These are phyloP conservation scores for Ephemerocybe angulata DNA, from an alignment of 768 basidiomycete genomes.

Conservation along the genomic window DNA sequence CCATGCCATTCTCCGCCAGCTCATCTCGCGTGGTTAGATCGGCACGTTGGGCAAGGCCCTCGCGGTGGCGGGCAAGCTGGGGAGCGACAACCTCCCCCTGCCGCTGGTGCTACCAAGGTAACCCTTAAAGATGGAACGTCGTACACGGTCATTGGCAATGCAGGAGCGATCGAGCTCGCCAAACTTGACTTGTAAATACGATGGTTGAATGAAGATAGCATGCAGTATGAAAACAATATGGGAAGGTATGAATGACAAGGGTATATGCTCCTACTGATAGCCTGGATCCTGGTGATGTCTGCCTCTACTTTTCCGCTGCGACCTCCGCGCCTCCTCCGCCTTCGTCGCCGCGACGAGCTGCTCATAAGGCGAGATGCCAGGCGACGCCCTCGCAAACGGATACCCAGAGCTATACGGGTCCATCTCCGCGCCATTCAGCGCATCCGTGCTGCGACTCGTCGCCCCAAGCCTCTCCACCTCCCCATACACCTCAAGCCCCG, in stretches of 20 bases:
- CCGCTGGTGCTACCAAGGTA: constrained; percentile 38
- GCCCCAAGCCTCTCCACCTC: background rate
- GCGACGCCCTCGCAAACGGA: background rate
- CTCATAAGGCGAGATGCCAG: background rate
- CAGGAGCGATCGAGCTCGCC: constrained; percentile 43
- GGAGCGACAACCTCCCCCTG: constrained; percentile 46
- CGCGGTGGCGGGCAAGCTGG: constrained; percentile 49
- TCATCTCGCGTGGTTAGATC: constrained; percentile 33
- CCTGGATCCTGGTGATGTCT: background rate
- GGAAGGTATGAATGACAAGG: background rate
- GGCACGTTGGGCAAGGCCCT: constrained; percentile 52
- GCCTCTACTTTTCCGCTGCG: background rate
- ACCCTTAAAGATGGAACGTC: constrained; percentile 30
- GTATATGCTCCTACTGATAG: background rate
- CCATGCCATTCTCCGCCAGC: background rate
- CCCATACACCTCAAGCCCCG: background rate
- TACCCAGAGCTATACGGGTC: background rate
- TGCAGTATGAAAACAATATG: background rate
- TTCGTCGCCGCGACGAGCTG: constrained; percentile 1
- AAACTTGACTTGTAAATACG: background rate
- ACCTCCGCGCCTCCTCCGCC: constrained; percentile 3
- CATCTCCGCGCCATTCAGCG: background rate
- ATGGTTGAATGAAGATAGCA: background rate
- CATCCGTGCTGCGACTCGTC: background rate
- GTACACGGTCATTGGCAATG: constrained; percentile 58